phyloP scores from a whole-genome alignment of 1,284 basidiomycete species.

The Ceratorhiza oryzae-sativae region DNA sequence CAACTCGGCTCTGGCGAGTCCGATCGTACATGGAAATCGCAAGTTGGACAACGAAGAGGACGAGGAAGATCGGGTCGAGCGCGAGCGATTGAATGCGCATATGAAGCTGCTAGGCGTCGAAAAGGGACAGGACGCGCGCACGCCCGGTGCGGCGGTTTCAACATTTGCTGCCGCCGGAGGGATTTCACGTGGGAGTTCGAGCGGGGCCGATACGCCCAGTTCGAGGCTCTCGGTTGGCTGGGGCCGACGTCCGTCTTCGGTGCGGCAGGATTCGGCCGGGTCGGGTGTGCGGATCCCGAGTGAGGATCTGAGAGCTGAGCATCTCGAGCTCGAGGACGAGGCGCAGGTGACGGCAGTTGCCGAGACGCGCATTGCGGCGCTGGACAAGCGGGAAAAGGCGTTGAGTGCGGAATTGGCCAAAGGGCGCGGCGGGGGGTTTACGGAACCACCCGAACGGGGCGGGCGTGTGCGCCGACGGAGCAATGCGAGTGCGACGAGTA shows the following conservation, averaged over 20 bases:
- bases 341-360: conserved; percentile 77
- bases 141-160: conserved; percentile 52
- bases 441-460: conserved; percentile 65
- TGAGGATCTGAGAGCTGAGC: conserved; percentile 49
- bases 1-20: conserved; percentile 52
- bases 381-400: conserved; percentile 75
- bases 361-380: conserved; percentile 69
- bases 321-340: conserved; percentile 66
- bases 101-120: conserved; percentile 94
- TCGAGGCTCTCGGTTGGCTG: conserved; percentile 46
- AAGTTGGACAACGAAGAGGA: conserved; percentile 84
- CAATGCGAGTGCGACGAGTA: conserved; percentile 54
- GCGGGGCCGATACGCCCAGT: conserved; percentile 50
- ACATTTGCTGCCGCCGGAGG: conserved; percentile 46
- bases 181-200: conserved; percentile 45
- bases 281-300: conserved; percentile 52
- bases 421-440: conserved; percentile 74
- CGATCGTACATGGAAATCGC: conserved; percentile 54
- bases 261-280: conserved; percentile 20
- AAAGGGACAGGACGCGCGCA: conserved; percentile 41
- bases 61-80: conserved; percentile 83
- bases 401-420: conserved; percentile 77
- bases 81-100: conserved; percentile 83
- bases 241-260: conserved; percentile 56
- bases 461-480: conserved; percentile 58